A percentile compares a stretch with the other conserved stretches of the same genome.
Conservation (phyloP, 225 moss, liverwort and hornwort species). For the Thuidium tamariscinum region DNA sequence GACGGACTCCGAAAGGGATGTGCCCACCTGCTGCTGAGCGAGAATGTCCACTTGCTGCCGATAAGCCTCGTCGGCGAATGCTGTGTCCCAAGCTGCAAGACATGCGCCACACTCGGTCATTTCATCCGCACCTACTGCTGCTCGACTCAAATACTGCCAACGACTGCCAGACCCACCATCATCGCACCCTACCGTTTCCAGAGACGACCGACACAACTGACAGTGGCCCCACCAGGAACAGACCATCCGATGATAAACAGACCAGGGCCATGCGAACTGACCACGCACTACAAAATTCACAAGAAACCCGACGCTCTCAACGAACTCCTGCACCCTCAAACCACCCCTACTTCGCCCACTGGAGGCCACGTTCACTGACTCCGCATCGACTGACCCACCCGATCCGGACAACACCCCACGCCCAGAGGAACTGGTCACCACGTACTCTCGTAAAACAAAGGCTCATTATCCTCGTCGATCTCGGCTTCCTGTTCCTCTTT, state of each 20-base stretch:
- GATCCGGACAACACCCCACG: neutral
- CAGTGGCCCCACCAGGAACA: neutral
- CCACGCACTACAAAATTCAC: neutral
- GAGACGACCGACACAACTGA: neutral
- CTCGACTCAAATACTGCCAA: too few relatives aligned
- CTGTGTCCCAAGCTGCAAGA: slow-evolving; percentile 84
- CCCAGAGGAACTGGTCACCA: neutral
- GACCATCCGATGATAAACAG: neutral
- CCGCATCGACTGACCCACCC: neutral
- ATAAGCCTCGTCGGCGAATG: slow-evolving; percentile 95
- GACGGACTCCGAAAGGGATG: neutral
- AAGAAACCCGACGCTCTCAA: neutral
- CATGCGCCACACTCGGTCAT: neutral
- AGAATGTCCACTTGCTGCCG: slow-evolving; percentile 98
- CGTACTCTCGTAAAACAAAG: slow-evolving; percentile 90
- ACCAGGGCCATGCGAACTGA: neutral
- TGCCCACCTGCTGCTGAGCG: slow-evolving; percentile 78
- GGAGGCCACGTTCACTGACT: neutral
- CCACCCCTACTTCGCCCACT: neutral
- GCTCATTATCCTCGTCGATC: slow-evolving; percentile 97
- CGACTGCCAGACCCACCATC: neutral
- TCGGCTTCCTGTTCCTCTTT: slow-evolving; percentile 99
- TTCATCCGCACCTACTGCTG: neutral
- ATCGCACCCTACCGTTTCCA: neutral
- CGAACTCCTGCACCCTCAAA: neutral